A percentile compares a stretch with the other conserved stretches of the same genome.
Evolutionary conservation across 352 stramenopile species (phyloP).

Genomic region (Elongisporangium prolatum): DNA sequence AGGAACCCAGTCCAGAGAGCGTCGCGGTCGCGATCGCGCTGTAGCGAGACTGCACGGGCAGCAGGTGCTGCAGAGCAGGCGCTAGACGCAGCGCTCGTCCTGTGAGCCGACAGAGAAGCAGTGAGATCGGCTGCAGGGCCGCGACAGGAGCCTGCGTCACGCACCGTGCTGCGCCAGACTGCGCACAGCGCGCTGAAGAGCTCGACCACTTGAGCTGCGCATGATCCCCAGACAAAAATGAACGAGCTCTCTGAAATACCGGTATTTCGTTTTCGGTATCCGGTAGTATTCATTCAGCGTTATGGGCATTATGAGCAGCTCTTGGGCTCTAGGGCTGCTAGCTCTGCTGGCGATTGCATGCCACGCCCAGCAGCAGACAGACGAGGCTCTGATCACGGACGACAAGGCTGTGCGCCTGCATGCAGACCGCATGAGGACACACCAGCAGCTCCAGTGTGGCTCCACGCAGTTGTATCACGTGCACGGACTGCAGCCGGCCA

Average conservation of each 20-base stretch:
- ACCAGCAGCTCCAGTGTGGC: constrained; percentile 35
- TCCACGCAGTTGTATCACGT: constrained; percentile 47
- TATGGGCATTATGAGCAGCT: not conserved
- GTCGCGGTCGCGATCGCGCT: constrained; percentile 4
- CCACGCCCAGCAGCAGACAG: not conserved
- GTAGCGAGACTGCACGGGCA: not conserved
- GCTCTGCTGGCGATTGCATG: not conserved
- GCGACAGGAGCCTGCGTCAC: not conserved
- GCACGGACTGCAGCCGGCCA: constrained; percentile 29
- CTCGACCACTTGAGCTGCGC: not conserved
- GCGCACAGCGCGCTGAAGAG: not conserved
- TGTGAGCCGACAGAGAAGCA: not conserved
- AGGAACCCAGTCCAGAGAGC: constrained; percentile 7
- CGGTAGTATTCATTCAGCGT: not conserved
- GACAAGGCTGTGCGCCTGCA: not conserved
- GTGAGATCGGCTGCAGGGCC: not conserved
- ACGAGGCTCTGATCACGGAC: not conserved
- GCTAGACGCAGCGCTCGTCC: not conserved
- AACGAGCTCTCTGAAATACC: not conserved
- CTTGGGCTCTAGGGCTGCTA: not conserved
- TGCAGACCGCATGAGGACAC: not conserved
- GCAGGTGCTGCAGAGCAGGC: not conserved
- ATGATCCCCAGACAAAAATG: not conserved
- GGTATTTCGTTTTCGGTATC: not conserved
- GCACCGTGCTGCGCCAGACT: not conserved